Base-by-base conservation (phyloP, 495 filamentous ascomycete genomes). In the Lepidopterella palustris region DNA sequence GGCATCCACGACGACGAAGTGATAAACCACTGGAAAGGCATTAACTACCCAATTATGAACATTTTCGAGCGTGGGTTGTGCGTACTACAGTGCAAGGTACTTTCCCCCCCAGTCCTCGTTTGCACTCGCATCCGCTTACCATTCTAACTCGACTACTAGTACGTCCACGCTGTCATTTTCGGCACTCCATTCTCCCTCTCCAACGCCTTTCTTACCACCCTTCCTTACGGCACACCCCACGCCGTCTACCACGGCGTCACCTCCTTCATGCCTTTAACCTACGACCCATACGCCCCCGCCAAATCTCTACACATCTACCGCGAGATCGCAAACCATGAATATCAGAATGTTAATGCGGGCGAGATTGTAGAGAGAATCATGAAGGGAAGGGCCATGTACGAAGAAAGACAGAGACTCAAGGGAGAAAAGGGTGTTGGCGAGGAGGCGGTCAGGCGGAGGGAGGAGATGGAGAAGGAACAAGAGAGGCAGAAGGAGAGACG, bases 11-110 rank as follows among this genome's bases (percentile, higher is more conserved):
- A 95, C 68, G 93, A 99, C 72, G 81, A 85, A 60, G 90, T 92
- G 42, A 93, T 99, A 70, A 97, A 97, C 72, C 72, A 84, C 64
- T 92, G 88, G 87, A 97, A 97, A 75, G 92, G 95, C 9, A 76
- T 96, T 62, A 99, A 99, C 73, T 97, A 97, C 70, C 93, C 93
- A 1, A 97, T 99, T 71, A 99, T 97, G 93, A 97, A 96, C 74
- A 90, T 97, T 39, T 95, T 91, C 66, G 93, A 99, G 78, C 85
- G 93, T 51, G 90, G 90, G 5, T 84, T 99, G 21, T 97, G 93
- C 71, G 93, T 97, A 40, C 79, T 97, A 29, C 93, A 97, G 65
- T 99, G 93, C 71, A 83, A 84, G 64, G 90, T 93, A 79, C 64
- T 85, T 72, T 45, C 29, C 25, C 24, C 4, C 60, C 45, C 50